Base-by-base conservation (phyloP, 2,329 filamentous ascomycete genomes). In the Cercospora brassicicola region DNA sequence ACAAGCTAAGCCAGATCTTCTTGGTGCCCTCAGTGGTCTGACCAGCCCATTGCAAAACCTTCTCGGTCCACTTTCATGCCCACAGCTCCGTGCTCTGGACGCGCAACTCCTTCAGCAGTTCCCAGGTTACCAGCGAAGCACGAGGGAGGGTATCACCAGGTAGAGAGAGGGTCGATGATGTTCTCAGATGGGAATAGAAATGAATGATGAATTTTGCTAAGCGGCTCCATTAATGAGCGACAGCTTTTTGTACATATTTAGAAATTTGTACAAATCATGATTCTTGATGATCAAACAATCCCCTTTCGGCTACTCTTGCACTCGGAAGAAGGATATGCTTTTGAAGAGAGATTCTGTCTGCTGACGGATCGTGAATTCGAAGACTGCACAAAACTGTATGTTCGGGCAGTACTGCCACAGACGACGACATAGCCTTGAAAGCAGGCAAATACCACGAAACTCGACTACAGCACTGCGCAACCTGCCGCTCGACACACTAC, bases 1-100 rank as follows among this genome's bases (percentile, higher is more conserved):
- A 64, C 78, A 79, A 4, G 76, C 76, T 63, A 69, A 76, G 59
- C 76, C 78, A 11, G 30, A 55, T 59, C 57, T 72, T 18, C 31
- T 53, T 15, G 30, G 62, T 56, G 62, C 59, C 51, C 64, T 70
- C 7, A 64, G 42, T 7, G 42, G 36, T 15, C 36, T 72, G 7
- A 64, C 64, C 39, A 60, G 70, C 26, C 11, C 67, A 15, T 8
- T 74, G 11, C 63, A 66, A 5, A 45, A 59, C 15, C 4, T 73
- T 26, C 64, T 71, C 0, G 56, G 67, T 6, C 61, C 65, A 18
- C 67, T 78, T 6, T 67, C 70, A 20, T 78, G 76, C 65, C 75
- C 76, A 13, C 66, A 74, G 61, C 61, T 78, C 5, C 66, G 72
- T 18, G 64, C 45, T 18, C 70, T 78, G 15, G 75, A 77, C 48